Conservation (phyloP, 164 flowering plant species). For the Tetrastigma voinierianum region DNA sequence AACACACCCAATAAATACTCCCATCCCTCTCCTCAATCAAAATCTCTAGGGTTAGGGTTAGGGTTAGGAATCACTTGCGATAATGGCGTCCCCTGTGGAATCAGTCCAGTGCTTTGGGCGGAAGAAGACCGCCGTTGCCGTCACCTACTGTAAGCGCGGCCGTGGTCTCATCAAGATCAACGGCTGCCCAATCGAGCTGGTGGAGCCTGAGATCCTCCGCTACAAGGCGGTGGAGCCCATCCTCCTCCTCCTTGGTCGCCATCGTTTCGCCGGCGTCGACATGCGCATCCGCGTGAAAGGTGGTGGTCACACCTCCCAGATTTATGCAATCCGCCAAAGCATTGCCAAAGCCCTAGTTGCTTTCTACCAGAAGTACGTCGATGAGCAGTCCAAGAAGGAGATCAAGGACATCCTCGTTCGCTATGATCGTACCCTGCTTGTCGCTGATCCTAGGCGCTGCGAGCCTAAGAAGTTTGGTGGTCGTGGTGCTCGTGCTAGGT, state of each 20-base stretch:
- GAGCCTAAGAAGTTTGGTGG: constrained; percentile 94
- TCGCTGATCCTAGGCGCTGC: constrained; percentile 78
- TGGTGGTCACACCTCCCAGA: constrained; percentile 80
- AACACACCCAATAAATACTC: too few relatives aligned
- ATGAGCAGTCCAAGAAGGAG: constrained; percentile 79
- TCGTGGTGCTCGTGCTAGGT: constrained; percentile 80
- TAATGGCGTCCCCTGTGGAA: constrained; percentile 12
- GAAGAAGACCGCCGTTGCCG: constrained; percentile 83
- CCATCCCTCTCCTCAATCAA: too few relatives aligned
- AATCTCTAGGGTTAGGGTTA: too few relatives aligned
- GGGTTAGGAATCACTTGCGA: too few relatives aligned
- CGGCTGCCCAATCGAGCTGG: constrained; percentile 75
- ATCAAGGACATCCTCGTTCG: constrained; percentile 70
- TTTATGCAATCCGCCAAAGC: constrained; percentile 81
- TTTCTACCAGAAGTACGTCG: constrained; percentile 76
- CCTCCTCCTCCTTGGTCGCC: constrained; percentile 65
- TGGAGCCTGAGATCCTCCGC: constrained; percentile 76
- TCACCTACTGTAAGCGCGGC: constrained; percentile 77
- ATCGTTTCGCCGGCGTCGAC: constrained; percentile 72
- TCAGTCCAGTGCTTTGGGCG: constrained; percentile 86
- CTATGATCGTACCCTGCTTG: constrained; percentile 74
- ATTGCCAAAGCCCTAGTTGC: constrained; percentile 84
- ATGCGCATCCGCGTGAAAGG: constrained; percentile 77
- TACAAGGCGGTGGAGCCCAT: constrained; percentile 76
- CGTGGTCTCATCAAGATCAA: constrained; percentile 78